Conservation (phyloP, 805 yeast genomes). For the Metschnikowia orientalis region DNA sequence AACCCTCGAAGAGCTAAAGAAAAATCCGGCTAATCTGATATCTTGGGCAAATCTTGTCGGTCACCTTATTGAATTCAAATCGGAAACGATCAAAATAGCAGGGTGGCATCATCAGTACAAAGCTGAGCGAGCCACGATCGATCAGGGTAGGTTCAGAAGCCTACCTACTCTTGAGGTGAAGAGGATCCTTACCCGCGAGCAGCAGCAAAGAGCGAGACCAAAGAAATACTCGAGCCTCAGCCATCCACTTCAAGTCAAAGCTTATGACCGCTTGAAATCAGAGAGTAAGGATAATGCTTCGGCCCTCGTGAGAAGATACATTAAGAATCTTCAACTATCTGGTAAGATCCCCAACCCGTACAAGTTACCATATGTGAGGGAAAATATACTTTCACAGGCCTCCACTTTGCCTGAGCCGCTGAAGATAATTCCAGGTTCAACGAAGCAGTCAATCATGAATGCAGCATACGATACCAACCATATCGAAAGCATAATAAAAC, state of each 20-base stretch:
- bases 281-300: constrained; percentile 14
- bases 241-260: constrained; percentile 4
- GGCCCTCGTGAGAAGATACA: constrained; percentile 24
- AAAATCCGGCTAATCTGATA: constrained; percentile 4
- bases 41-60: constrained; percentile 14
- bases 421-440: constrained; percentile 23
- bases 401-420: constrained; percentile 11
- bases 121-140: constrained; percentile 9
- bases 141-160: constrained; percentile 9
- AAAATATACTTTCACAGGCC: constrained; percentile 8
- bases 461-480: constrained; percentile 31
- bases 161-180: constrained; percentile 11
- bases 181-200: constrained; percentile 9
- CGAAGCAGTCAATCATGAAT: constrained; percentile 17
- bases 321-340: constrained; percentile 25
- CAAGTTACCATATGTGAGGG: constrained; percentile 26
- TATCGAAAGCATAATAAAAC: constrained; percentile 29
- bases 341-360: constrained; percentile 31
- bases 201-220: not conserved
- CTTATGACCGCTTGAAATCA: constrained; percentile 12
- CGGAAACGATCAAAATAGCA: constrained; percentile 9
- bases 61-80: constrained; percentile 16
- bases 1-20: constrained; percentile 6
- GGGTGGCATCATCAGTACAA: constrained; percentile 20
- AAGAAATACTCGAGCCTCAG: constrained; percentile 1